Conservation (phyloP, 495 filamentous ascomycete genomes). For the Penicillium daleae region DNA sequence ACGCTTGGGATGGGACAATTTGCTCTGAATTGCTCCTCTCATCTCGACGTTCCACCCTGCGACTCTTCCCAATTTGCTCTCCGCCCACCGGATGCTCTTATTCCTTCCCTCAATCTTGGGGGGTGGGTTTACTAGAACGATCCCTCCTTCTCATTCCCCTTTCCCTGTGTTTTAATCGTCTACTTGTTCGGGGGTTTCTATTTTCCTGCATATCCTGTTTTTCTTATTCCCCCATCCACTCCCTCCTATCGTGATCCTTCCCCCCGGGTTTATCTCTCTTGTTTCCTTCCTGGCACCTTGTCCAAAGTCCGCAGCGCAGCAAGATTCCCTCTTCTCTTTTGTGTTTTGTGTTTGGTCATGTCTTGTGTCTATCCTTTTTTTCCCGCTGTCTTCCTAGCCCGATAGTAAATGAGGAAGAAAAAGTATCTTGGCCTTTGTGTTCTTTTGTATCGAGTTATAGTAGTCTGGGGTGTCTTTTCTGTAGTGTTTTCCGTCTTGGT, state of each 20-base stretch:
- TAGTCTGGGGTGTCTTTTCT: too few relatives aligned
- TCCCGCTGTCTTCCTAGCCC: slow-evolving; percentile 37
- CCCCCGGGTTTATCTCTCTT: slow-evolving; percentile 16
- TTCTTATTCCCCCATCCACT: slow-evolving; percentile 24
- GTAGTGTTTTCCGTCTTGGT: too few relatives aligned
- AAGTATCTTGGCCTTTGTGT: slow-evolving; percentile 32
- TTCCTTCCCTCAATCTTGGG: slow-evolving; percentile 2
- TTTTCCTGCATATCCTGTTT: slow-evolving; percentile 28
- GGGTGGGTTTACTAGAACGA: slow-evolving; percentile 15
- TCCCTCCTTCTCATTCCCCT: slow-evolving; percentile 8
- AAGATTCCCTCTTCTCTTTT: slow-evolving; percentile 48
- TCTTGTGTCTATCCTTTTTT: slow-evolving; percentile 34
- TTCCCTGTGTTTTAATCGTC: slow-evolving; percentile 23
- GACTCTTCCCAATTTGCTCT: too few relatives aligned
- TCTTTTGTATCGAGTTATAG: too few relatives aligned
- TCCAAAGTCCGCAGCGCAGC: slow-evolving; percentile 50
- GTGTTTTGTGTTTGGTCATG: slow-evolving; percentile 38
- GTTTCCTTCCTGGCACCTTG: slow-evolving; percentile 41
- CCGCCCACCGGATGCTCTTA: slow-evolving; percentile 1
- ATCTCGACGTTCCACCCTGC: neutral
- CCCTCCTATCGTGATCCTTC: slow-evolving; percentile 23
- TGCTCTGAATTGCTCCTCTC: slow-evolving; percentile 5
- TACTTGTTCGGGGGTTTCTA: slow-evolving; percentile 6
- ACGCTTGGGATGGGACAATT: neutral
- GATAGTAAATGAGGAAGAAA: slow-evolving; percentile 47